Percentiles rank a stretch among this genome's conserved stretches.
phyloP scores from a whole-genome alignment of 176 grass and related monocot species.

The Oryza brachyantha region DNA sequence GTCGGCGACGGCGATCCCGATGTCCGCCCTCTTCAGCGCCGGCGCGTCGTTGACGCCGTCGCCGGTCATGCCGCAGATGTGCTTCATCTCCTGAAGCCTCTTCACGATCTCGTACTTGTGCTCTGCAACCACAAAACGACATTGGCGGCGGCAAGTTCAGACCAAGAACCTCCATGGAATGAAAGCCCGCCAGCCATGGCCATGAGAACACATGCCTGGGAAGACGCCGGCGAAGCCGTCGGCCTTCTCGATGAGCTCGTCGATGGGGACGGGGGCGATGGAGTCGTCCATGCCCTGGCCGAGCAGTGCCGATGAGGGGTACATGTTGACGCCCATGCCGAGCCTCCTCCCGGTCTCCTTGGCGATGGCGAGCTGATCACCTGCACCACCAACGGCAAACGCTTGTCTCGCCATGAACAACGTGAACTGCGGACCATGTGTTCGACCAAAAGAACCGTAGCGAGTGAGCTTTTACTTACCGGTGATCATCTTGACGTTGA shows the following conservation, averaged over 20 bases:
- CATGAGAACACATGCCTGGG: slow-evolving; percentile 32
- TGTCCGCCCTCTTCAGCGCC: slow-evolving; percentile 94
- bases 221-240: slow-evolving; percentile 97
- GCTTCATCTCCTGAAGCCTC: slow-evolving; percentile 88
- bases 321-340: slow-evolving; percentile 99
- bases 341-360: slow-evolving; percentile 97
- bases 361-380: slow-evolving; percentile 93
- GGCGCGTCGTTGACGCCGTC: slow-evolving; percentile 97
- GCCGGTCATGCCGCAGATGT: slow-evolving; percentile 97
- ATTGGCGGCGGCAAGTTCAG: not conserved
- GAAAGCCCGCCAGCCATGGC: too few relatives aligned
- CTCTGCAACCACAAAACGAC: slow-evolving; percentile 33
- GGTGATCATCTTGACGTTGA: slow-evolving; percentile 99
- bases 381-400: slow-evolving; percentile 19
- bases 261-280: slow-evolving; percentile 55
- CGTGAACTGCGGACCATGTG: not conserved
- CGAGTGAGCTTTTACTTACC: slow-evolving; percentile 51
- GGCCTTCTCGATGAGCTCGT: slow-evolving; percentile 92
- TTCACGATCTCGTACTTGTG: slow-evolving; percentile 99
- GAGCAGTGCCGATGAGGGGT: slow-evolving; percentile 83
- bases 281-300: slow-evolving; percentile 67
- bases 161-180: not conserved
- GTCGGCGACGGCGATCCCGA: slow-evolving; percentile 92
- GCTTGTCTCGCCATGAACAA: not conserved
- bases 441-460: not conserved